phyloP scores from a whole-genome alignment of 768 basidiomycete species.

The Boletus sp. region DNA sequence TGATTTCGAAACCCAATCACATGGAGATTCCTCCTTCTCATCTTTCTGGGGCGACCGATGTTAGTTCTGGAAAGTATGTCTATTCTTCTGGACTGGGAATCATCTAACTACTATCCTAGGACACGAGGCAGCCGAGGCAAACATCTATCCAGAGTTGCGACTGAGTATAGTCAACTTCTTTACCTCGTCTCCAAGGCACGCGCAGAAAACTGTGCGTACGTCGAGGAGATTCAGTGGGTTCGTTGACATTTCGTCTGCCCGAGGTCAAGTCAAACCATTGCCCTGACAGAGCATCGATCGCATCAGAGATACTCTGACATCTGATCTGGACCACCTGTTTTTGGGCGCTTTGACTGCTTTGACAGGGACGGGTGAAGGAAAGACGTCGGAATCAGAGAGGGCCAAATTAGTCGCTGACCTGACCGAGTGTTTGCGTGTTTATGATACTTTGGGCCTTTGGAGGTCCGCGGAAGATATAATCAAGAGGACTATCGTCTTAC shows the following conservation, averaged over 20 bases:
- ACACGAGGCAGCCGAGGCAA: constrained; percentile 66
- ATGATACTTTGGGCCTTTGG: constrained; percentile 80
- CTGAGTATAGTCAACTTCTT: constrained; percentile 88
- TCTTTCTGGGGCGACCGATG: constrained; percentile 23
- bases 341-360: constrained; percentile 55
- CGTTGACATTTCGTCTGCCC: constrained; percentile 29
- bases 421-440: constrained; percentile 76
- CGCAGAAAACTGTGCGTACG: constrained; percentile 72
- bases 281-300: constrained; percentile 70
- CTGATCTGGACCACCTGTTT: constrained; percentile 84
- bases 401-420: constrained; percentile 63
- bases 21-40: constrained; percentile 32
- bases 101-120: constrained; percentile 35
- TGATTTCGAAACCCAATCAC: constrained; percentile 52
- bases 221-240: constrained; percentile 86
- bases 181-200: constrained; percentile 87
- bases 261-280: constrained; percentile 8
- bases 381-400: constrained; percentile 61
- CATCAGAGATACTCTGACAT: constrained; percentile 80
- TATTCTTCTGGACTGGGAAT: background rate
- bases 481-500: constrained; percentile 64
- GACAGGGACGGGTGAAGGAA: constrained; percentile 46
- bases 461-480: constrained; percentile 87
- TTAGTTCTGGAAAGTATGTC: constrained; percentile 38
- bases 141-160: constrained; percentile 79